Evolutionary conservation across 805 yeast species (phyloP).

Genomic region (Cyberlindnera subsufficiens): DNA sequence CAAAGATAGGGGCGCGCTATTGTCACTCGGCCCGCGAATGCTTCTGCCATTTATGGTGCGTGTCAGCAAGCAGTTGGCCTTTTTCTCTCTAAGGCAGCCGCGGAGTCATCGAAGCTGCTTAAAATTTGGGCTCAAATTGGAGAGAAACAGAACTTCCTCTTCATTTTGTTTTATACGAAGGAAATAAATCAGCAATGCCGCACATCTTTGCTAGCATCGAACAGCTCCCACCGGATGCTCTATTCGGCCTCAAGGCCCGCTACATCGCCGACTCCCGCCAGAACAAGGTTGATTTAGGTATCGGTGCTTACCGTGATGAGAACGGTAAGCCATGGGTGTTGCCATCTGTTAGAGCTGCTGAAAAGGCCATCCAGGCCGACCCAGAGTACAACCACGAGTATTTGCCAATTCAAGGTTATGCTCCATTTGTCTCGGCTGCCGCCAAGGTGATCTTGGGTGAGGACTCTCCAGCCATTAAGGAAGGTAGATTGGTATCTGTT

Average conservation of each 20-base stretch:
- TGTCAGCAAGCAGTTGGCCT: no score
- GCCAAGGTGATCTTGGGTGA: constrained; percentile 68
- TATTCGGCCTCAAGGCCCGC: constrained; percentile 75
- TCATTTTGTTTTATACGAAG: background rate
- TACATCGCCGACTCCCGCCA: constrained; percentile 50
- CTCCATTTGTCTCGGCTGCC: constrained; percentile 61
- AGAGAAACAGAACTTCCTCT: background rate
- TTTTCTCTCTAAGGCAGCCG: no score
- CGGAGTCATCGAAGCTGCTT: no score
- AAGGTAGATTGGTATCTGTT: constrained; percentile 49
- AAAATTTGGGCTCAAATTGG: no score
- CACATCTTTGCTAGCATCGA: constrained; percentile 44
- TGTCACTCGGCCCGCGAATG: no score
- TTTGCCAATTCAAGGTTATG: constrained; percentile 74
- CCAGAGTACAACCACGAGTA: constrained; percentile 79
- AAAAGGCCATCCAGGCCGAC: constrained; percentile 50
- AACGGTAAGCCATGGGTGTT: constrained; percentile 66
- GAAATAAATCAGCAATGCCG: constrained; percentile 6
- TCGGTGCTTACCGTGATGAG: constrained; percentile 74
- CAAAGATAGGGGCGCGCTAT: no score
- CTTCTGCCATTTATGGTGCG: no score
- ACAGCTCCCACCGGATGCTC: constrained; percentile 78
- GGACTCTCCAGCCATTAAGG: constrained; percentile 44
- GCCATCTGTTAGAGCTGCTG: constrained; percentile 67
- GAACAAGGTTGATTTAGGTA: constrained; percentile 78